Evolutionary conservation across 2,329 filamentous ascomycete species (phyloP).

Genomic region (Fusarium tuaranense): DNA sequence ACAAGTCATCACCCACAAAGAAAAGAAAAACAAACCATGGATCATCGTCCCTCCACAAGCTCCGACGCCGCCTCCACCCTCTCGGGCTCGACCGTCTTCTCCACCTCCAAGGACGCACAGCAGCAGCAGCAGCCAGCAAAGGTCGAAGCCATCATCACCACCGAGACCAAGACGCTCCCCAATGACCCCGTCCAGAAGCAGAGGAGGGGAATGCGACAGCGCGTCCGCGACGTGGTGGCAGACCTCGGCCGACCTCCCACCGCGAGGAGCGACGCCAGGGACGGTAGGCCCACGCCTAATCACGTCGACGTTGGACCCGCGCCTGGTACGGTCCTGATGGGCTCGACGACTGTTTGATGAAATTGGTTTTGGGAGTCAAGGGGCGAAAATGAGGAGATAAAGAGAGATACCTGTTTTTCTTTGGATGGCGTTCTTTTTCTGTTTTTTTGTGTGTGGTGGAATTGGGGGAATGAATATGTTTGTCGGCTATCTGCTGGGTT

Average conservation of each 20-base stretch:
- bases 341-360: conserved; percentile 30
- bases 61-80: conserved; percentile 47
- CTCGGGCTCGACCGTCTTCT: conserved; percentile 47
- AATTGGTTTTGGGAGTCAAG: neutral
- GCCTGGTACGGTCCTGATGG: conserved; percentile 40
- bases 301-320: conserved; percentile 45
- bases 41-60: conserved; percentile 41
- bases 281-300: conserved; percentile 45
- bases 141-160: neutral
- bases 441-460: neutral
- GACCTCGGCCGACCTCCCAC: conserved; percentile 50
- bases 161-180: neutral
- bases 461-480: neutral
- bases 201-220: conserved; percentile 47
- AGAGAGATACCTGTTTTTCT: neutral
- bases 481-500: neutral
- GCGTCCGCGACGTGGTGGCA: conserved; percentile 49
- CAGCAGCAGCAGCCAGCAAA: conserved; percentile 23
- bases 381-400: neutral
- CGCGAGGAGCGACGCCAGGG: conserved; percentile 47
- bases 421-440: neutral
- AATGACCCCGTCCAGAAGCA: conserved; percentile 12
- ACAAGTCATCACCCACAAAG: neutral
- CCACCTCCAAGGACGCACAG: conserved; percentile 45
- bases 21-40: conserved; percentile 22